Evolutionary conservation across 2,329 filamentous ascomycete species (phyloP).

Genomic region (Neobulgaria alba): DNA sequence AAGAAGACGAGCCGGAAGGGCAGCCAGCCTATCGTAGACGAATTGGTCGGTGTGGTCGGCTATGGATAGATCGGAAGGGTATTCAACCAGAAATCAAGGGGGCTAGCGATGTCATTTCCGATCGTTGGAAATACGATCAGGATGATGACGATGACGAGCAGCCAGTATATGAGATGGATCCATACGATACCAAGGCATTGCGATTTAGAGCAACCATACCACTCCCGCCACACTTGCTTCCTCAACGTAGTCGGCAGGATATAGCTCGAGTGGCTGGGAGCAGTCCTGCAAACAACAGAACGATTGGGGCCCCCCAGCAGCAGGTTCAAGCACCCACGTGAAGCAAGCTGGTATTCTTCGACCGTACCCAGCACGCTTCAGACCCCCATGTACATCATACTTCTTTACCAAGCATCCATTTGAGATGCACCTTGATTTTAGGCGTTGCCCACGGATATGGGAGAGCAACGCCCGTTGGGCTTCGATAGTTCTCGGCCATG

Average conservation of each 20-base stretch:
- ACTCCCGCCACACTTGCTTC: slow-evolving; percentile 21
- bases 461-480: slow-evolving; percentile 13
- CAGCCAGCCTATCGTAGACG: slow-evolving; percentile 70
- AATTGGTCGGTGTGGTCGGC: slow-evolving; percentile 71
- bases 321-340: slow-evolving; percentile 16
- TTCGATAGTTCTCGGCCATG: too few species aligned
- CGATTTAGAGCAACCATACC: slow-evolving; percentile 46
- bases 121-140: slow-evolving; percentile 80
- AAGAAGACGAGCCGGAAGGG: slow-evolving; percentile 23
- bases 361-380: not conserved
- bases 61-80: slow-evolving; percentile 81
- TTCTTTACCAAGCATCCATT: slow-evolving; percentile 20
- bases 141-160: slow-evolving; percentile 78
- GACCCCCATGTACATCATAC: slow-evolving; percentile 19
- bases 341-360: slow-evolving; percentile 2
- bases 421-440: slow-evolving; percentile 16
- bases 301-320: slow-evolving; percentile 13
- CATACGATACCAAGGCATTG: slow-evolving; percentile 50
- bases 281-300: slow-evolving; percentile 19
- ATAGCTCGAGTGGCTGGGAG: slow-evolving; percentile 9
- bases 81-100: slow-evolving; percentile 44
- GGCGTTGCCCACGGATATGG: slow-evolving; percentile 26
- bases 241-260: slow-evolving; percentile 20
- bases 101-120: slow-evolving; percentile 40
- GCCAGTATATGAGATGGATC: slow-evolving; percentile 67